Evolutionary conservation across 176 grass and related monocot species (phyloP), one percentile per base, ranked within the genome.

Genomic region (Zoysia japonica): DNA sequence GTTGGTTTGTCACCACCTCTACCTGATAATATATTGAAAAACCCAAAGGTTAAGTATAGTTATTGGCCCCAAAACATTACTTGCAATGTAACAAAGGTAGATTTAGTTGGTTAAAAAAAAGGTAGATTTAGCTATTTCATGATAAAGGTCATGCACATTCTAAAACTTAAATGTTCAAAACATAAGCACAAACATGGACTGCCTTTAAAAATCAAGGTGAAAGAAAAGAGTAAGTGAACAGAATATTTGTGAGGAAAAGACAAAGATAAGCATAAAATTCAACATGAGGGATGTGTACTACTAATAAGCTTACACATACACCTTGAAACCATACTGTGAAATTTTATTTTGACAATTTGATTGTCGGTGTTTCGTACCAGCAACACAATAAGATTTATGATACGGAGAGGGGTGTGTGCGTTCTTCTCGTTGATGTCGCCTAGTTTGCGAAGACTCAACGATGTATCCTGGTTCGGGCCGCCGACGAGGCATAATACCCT

Each of bases 1-100:
- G 78, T 85, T 85, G 78, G 9, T 46, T 78, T 82, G 85, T 82
- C 72, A 81, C 85, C 83, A 73, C 82, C 78, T 85, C 87, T 89
- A 77, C 87, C 87, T 89, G 87, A 71, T 75, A 89, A 17, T 57
- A 85, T 37, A 80, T 65, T 59, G 43, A 56, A 85, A 78, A 77
- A 7, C 14, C 5, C 10, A 14, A 72, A 60, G 55, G 61, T 78
- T 78, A 82, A 81, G 68, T 72, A 48, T 78, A 67, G 28, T 76
- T 39, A 61, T 41, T 36, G 68, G 60, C 11, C 75, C 16, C 38
- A 71, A 5, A 66, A 38, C 28, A 66, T 40, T 42, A 80, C 43
- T 48, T 59, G 11, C 39, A 48, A 80, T 70, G 53, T 36, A 41
- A 47, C 69, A 74, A 17, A 55, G 15, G 14, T 17, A 17, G 15